Evolutionary conservation across 306 rosid species (phyloP).

Genomic region (Prunus mira): DNA sequence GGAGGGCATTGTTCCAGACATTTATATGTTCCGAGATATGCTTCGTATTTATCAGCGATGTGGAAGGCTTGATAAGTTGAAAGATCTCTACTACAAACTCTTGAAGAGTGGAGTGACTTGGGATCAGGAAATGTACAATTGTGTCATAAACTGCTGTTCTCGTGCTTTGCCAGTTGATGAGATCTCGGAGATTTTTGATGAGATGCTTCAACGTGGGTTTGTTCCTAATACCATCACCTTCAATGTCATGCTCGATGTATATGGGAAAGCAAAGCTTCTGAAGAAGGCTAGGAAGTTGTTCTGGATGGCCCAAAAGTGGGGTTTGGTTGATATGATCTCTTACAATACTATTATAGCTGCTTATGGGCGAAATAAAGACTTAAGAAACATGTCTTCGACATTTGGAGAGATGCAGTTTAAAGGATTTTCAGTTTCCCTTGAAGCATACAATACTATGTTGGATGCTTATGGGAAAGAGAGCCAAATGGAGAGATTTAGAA

Average conservation of each 20-base stretch:
- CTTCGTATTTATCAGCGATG: slow-evolving; percentile 75
- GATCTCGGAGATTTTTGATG: slow-evolving; percentile 74
- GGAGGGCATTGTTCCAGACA: slow-evolving; percentile 60
- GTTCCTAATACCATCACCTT: slow-evolving; percentile 61
- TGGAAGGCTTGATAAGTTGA: slow-evolving; percentile 54
- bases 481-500: slow-evolving; percentile 67
- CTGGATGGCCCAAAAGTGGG: slow-evolving; percentile 70
- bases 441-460: slow-evolving; percentile 84
- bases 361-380: slow-evolving; percentile 65
- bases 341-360: slow-evolving; percentile 87
- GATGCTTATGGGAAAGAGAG: slow-evolving; percentile 86
- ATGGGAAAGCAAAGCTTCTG: slow-evolving; percentile 84
- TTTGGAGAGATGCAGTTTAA: slow-evolving; percentile 67
- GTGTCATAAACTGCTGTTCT: slow-evolving; percentile 79
- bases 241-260: slow-evolving; percentile 73
- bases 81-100: slow-evolving; percentile 59
- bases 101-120: slow-evolving; percentile 54
- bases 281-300: slow-evolving; percentile 64
- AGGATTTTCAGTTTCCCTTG: slow-evolving; percentile 85
- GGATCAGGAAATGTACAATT: slow-evolving; percentile 82
- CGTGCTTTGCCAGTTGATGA: slow-evolving; percentile 83
- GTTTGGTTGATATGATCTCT: slow-evolving; percentile 69
- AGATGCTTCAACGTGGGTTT: slow-evolving; percentile 73
- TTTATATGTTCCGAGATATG: slow-evolving; percentile 65
- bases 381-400: slow-evolving; percentile 62